phyloP scores from a whole-genome alignment of 2,329 filamentous ascomycete species.

The Aspergillus intermedius region DNA sequence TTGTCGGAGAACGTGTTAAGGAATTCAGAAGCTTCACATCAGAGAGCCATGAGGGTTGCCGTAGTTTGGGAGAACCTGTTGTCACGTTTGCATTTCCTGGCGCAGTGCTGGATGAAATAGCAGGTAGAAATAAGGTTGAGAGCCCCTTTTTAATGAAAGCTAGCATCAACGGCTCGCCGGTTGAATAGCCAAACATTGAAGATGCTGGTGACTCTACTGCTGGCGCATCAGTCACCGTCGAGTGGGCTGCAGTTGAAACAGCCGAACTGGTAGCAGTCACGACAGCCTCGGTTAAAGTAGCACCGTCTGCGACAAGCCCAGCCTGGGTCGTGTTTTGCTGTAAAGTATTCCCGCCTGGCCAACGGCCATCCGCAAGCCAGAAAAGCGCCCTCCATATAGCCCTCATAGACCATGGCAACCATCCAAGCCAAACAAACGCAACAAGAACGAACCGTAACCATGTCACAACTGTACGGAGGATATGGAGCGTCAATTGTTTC shows the following conservation, averaged over 20 bases:
- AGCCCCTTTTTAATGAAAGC: constrained; percentile 41
- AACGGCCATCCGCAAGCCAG: constrained; percentile 80
- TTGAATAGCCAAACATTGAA: constrained; percentile 36
- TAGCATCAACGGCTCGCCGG: constrained; percentile 41
- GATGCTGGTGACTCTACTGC: constrained; percentile 31
- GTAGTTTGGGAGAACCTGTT: constrained; percentile 21
- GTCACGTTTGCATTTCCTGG: constrained; percentile 25
- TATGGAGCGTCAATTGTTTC: constrained; percentile 68
- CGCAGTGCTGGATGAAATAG: constrained; percentile 21
- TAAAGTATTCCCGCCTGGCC: constrained; percentile 35
- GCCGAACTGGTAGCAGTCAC: constrained; percentile 18
- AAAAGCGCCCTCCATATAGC: constrained; percentile 90
- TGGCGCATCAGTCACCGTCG: constrained; percentile 21
- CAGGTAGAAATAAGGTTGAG: constrained; percentile 27
- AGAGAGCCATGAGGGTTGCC: constrained; percentile 50
- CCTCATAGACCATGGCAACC: constrained; percentile 84
- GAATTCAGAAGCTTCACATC: constrained; percentile 49
- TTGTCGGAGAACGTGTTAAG: constrained; percentile 58
- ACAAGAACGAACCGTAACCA: constrained; percentile 77
- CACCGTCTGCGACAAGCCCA: constrained; percentile 22
- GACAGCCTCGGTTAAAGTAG: constrained; percentile 14
- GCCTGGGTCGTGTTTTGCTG: constrained; percentile 15
- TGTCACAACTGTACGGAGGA: constrained; percentile 62
- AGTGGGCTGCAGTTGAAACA: constrained; percentile 17
- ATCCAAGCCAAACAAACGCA: constrained; percentile 76